phyloP scores from a whole-genome alignment of 2,329 filamentous ascomycete genomes.

The Colletotrichum sp. region DNA sequence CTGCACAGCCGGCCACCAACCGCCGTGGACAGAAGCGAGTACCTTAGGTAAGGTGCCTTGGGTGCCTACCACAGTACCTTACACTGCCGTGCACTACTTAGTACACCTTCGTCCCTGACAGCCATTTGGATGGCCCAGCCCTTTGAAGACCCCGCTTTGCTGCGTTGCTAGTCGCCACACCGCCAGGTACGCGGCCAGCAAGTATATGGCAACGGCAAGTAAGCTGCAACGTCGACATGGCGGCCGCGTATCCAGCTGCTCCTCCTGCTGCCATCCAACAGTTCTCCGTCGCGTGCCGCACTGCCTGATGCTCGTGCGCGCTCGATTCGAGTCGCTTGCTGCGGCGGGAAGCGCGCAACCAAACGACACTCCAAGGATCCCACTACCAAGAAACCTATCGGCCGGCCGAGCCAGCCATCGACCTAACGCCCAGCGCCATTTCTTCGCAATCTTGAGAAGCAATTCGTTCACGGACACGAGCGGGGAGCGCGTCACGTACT shows the following conservation, averaged over 20 bases:
- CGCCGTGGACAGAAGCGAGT: background rate
- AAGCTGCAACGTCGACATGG: background rate
- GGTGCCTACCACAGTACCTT: no score
- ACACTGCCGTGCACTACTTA: background rate
- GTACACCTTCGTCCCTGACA: background rate
- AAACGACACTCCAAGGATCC: background rate
- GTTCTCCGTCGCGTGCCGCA: background rate
- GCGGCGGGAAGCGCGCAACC: constrained; percentile 10
- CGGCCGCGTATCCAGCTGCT: background rate
- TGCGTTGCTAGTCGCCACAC: background rate
- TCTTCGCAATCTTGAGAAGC: no score
- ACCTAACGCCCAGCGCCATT: background rate
- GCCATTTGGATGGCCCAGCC: background rate
- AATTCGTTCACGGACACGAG: background rate
- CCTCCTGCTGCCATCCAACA: background rate
- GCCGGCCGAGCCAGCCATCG: constrained; percentile 4
- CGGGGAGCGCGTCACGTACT: background rate
- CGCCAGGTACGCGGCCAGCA: background rate
- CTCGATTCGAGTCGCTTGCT: background rate
- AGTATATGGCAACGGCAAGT: background rate
- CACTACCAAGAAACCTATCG: background rate
- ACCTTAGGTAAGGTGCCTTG: no score
- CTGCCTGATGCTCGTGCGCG: background rate
- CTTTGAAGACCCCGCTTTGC: background rate
- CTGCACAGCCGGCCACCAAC: background rate